Conservation (phyloP, 129 eudicot genomes). For the Chrysanthemum lavandulifolium region DNA sequence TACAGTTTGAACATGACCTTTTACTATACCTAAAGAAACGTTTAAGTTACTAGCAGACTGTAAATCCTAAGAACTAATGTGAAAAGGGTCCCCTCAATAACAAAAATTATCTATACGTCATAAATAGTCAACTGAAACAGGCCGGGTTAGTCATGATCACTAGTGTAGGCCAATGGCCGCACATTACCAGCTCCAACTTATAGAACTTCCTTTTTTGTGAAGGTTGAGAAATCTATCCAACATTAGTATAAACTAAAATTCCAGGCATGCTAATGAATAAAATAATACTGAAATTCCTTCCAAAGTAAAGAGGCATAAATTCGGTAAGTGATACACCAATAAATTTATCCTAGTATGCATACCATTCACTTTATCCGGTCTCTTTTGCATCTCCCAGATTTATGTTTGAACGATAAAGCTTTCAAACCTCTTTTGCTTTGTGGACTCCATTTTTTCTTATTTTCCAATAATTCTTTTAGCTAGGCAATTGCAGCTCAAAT, state of each 20-base stretch:
- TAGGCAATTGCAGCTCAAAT: not conserved
- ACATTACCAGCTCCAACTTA: conserved; percentile 27
- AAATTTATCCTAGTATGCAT: conserved; percentile 27
- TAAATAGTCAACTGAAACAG: conserved; percentile 28
- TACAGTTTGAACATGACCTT: conserved; percentile 8
- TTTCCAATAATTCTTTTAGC: not conserved
- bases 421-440: conserved; percentile 23
- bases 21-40: not conserved
- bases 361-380: conserved; percentile 21
- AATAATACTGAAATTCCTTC: conserved; percentile 24
- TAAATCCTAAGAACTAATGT: not conserved
- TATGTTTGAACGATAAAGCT: conserved; percentile 15
- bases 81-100: not conserved
- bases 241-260: conserved; percentile 14
- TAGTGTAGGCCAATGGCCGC: conserved; percentile 17
- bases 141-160: conserved; percentile 21
- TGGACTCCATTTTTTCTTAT: not conserved
- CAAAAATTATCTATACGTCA: not conserved
- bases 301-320: conserved; percentile 35
- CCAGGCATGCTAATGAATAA: conserved; percentile 19
- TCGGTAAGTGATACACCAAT: conserved; percentile 23
- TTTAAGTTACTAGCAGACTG: not conserved
- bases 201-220: conserved; percentile 29
- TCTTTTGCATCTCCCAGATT: conserved; percentile 19
- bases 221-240: conserved; percentile 16